Conservation (phyloP, 306 rosid species). For the Sphenostylis stenocarpa region DNA sequence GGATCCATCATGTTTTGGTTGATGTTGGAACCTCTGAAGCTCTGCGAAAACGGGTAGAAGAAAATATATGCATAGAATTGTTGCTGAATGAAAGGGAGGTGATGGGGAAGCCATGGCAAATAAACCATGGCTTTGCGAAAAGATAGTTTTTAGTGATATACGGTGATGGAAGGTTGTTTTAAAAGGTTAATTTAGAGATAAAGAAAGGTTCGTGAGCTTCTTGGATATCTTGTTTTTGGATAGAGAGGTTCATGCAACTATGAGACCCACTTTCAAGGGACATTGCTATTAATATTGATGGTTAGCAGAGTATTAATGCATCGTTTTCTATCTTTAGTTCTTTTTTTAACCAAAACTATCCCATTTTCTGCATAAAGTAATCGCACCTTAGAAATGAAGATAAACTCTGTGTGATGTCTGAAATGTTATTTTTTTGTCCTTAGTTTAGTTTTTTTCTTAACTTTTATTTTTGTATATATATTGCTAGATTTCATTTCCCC, state of each 20-base stretch:
- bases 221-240: not conserved
- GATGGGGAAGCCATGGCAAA: slow-evolving; percentile 23
- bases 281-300: not conserved
- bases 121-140: slow-evolving; percentile 14
- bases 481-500: no score
- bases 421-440: no score
- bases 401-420: not conserved
- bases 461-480: no score
- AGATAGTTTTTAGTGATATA: not conserved
- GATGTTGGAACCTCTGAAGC: slow-evolving; percentile 31
- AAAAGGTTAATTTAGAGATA: not conserved
- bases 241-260: not conserved
- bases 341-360: not conserved
- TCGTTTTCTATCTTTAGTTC: slow-evolving; percentile 1
- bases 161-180: not conserved
- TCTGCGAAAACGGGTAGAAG: slow-evolving; percentile 14
- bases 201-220: not conserved
- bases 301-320: no score
- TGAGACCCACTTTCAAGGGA: slow-evolving; percentile 32
- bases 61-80: slow-evolving; percentile 21
- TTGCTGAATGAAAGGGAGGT: not conserved
- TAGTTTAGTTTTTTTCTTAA: no score
- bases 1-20: slow-evolving; percentile 23
- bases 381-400: not conserved
- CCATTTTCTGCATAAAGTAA: not conserved